Conservation (phyloP, 257 asterid genomes). For the Primulina tabacum region DNA sequence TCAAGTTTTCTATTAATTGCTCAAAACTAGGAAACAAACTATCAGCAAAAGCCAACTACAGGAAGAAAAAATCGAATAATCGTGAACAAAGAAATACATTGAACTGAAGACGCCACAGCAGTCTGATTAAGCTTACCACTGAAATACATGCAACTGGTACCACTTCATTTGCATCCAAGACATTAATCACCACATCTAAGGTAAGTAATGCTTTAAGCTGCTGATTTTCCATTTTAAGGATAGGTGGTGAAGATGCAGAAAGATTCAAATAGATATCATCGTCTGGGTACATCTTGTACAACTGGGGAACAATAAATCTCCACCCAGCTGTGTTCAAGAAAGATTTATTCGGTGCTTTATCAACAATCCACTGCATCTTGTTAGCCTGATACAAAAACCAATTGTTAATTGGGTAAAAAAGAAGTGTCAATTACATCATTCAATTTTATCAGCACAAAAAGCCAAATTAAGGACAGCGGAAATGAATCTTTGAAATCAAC, state of each 20-base stretch:
- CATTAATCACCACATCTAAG: constrained; percentile 57
- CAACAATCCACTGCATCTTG: constrained; percentile 74
- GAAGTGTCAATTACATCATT: constrained; percentile 13
- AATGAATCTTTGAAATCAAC: background rate
- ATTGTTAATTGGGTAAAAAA: constrained; percentile 19
- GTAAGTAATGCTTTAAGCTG: constrained; percentile 48
- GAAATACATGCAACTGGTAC: constrained; percentile 76
- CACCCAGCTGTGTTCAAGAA: constrained; percentile 86
- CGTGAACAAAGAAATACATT: background rate
- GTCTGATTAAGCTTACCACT: constrained; percentile 48
- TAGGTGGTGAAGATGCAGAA: constrained; percentile 59
- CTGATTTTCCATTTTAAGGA: constrained; percentile 42
- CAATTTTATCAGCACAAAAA: constrained; percentile 21
- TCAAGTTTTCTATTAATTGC: background rate
- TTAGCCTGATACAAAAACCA: constrained; percentile 50
- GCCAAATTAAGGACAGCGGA: background rate
- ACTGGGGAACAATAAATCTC: constrained; percentile 79
- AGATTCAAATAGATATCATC: constrained; percentile 66
- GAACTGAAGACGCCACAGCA: background rate
- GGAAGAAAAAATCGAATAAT: background rate
- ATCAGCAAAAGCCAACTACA: background rate
- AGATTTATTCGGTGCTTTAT: constrained; percentile 61
- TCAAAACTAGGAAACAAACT: background rate
- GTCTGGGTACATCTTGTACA: constrained; percentile 80
- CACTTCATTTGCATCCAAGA: constrained; percentile 52